These are phyloP conservation scores for Acanthamoeba quina DNA, from an alignment of 208 protist genomes.

Conservation along the genomic window DNA sequence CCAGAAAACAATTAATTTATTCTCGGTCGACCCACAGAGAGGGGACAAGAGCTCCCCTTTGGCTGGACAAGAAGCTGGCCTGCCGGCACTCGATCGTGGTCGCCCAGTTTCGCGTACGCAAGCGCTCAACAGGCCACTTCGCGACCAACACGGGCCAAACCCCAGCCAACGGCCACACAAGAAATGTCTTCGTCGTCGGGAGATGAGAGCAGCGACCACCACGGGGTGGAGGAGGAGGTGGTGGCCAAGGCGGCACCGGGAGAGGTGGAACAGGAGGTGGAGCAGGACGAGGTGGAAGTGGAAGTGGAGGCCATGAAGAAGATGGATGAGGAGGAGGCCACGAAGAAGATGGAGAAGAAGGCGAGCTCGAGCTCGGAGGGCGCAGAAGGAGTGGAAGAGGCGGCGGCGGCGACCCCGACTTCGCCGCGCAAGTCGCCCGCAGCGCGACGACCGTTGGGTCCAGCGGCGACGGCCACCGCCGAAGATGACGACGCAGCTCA, in stretches of 20 bases:
- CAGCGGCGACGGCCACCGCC: background rate
- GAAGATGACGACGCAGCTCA: background rate
- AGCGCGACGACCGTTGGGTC: background rate
- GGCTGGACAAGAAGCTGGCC: no score
- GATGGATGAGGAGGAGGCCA: background rate
- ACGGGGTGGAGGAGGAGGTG: background rate
- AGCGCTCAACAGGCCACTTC: no score
- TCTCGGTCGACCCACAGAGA: no score
- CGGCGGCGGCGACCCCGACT: background rate
- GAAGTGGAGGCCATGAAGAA: background rate
- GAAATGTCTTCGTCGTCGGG: background rate
- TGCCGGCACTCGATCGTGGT: no score
- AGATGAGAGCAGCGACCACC: conserved; percentile 36
- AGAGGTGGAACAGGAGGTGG: background rate
- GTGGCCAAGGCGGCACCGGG: background rate
- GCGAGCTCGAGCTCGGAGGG: background rate
- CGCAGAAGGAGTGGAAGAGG: conserved; percentile 6
- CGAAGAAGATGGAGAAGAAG: background rate
- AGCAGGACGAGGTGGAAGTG: background rate
- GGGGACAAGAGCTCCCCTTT: no score
- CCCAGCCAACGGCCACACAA: background rate
- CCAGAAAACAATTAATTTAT: no score
- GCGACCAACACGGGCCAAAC: no score
- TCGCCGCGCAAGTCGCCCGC: conserved; percentile 24
- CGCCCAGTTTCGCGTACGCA: no score